These are phyloP conservation scores for Yarrowia sp. DNA, from an alignment of 805 yeast genomes.

Conservation along the genomic window DNA sequence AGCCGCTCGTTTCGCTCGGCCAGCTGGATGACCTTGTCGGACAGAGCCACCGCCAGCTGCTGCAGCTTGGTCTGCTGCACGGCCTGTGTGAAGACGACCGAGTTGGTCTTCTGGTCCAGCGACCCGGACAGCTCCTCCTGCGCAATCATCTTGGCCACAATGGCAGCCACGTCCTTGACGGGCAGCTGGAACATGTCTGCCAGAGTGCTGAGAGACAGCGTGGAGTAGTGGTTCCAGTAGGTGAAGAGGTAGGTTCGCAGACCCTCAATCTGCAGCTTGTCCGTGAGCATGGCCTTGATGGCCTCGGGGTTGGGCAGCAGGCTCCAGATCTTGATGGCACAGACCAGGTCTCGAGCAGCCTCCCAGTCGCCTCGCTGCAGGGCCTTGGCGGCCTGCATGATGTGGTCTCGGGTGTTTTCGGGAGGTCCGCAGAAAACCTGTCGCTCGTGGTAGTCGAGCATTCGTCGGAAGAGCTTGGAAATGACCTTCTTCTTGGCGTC, in stretches of 20 bases:
- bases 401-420: conserved; percentile 89
- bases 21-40: conserved; percentile 73
- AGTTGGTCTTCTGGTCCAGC: conserved; percentile 61
- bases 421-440: conserved; percentile 97
- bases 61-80: conserved; percentile 81
- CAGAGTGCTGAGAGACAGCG: conserved; percentile 65
- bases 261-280: conserved; percentile 83
- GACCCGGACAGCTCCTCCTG: conserved; percentile 73
- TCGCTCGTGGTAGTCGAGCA: conserved; percentile 88
- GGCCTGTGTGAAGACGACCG: conserved; percentile 67
- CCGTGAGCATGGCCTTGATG: conserved; percentile 62
- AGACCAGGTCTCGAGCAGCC: conserved; percentile 65
- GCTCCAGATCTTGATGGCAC: conserved; percentile 80
- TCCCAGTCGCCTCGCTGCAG: conserved; percentile 90
- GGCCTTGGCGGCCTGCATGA: conserved; percentile 86
- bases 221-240: conserved; percentile 70
- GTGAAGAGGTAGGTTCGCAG: conserved; percentile 88
- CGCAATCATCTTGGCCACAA: conserved; percentile 71
- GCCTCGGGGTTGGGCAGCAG: conserved; percentile 66
- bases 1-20: conserved; percentile 83
- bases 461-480: conserved; percentile 83
- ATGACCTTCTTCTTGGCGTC: conserved; percentile 62
- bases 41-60: conserved; percentile 78
- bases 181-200: conserved; percentile 63
- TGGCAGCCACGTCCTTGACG: conserved; percentile 52